A percentile compares a stretch with the other conserved stretches of the same genome.
Evolutionary conservation across 352 stramenopile genomes (phyloP).

Genomic region (Phytophthora boehmeriae): DNA sequence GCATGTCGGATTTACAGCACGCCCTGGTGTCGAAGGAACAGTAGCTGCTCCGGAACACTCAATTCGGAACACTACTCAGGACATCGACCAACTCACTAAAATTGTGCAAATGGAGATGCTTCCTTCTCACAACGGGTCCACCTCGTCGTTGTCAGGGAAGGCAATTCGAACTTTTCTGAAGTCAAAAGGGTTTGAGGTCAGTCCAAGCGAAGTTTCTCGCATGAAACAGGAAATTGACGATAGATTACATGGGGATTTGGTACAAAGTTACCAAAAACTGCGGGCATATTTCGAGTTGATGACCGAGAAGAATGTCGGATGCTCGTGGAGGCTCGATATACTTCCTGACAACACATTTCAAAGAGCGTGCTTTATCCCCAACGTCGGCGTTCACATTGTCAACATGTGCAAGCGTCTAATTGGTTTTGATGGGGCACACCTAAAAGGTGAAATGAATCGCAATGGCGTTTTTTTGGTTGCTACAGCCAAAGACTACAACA

Average conservation of each 20-base stretch:
- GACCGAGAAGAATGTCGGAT: not conserved
- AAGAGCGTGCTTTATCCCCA: conserved; percentile 19
- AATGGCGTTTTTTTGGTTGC: conserved; percentile 21
- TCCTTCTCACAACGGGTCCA: not conserved
- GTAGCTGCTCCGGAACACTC: not conserved
- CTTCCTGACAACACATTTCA: too few relatives aligned
- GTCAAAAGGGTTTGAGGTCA: not conserved
- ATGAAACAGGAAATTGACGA: conserved; percentile 11
- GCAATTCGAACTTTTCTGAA: not conserved
- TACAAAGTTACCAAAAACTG: not conserved
- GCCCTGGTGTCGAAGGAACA: not conserved
- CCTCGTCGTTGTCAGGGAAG: not conserved
- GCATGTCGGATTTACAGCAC: not conserved
- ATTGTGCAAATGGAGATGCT: conserved; percentile 1
- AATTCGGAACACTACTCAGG: not conserved
- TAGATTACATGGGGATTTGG: conserved; percentile 5
- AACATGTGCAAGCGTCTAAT: conserved; percentile 1
- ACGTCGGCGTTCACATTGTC: not conserved
- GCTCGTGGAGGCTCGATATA: too few relatives aligned
- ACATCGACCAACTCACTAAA: not conserved
- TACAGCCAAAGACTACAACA: conserved; percentile 29
- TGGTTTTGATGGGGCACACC: conserved; percentile 23
- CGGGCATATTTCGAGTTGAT: not conserved
- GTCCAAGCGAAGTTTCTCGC: not conserved
- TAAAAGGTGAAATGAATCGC: conserved; percentile 36